These are phyloP conservation scores for Trichoderma erinaceum DNA, from an alignment of 495 filamentous ascomycete species.

Conservation along the genomic window DNA sequence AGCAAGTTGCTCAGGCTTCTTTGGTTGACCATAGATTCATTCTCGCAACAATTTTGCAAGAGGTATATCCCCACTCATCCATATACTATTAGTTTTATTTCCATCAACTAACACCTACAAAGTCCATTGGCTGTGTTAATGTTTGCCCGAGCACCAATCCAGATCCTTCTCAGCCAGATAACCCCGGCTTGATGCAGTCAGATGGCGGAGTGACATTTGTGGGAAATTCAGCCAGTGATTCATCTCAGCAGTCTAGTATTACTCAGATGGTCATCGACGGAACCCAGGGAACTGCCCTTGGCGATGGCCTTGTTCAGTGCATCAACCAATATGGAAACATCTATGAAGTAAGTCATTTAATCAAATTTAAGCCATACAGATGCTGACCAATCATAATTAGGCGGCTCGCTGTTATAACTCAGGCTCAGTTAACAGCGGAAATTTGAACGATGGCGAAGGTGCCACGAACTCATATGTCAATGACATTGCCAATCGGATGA, in stretches of 20 bases:
- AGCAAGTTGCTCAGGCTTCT: conserved; percentile 32
- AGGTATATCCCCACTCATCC: conserved; percentile 23
- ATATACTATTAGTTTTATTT: background rate
- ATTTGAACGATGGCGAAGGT: conserved; percentile 41
- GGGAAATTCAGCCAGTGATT: conserved; percentile 21
- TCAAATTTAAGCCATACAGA: conserved; percentile 17
- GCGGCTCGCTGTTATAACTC: conserved; percentile 51
- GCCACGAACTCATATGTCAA: conserved; percentile 53
- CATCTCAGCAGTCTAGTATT: conserved; percentile 23
- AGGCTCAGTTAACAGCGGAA: conserved; percentile 36
- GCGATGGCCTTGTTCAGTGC: conserved; percentile 34
- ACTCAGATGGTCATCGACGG: conserved; percentile 35
- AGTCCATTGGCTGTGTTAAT: conserved; percentile 37
- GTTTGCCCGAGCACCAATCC: conserved; percentile 34
- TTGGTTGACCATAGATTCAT: conserved; percentile 39
- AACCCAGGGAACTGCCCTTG: conserved; percentile 29
- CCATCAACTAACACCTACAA: background rate
- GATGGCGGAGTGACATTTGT: conserved; percentile 25
- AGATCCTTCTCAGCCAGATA: conserved; percentile 21
- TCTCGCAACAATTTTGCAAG: conserved; percentile 49
- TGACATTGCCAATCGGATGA: conserved; percentile 52
- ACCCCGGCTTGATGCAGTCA: conserved; percentile 40
- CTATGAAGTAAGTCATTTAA: conserved; percentile 22
- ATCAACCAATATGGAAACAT: conserved; percentile 26
- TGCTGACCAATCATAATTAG: conserved; percentile 29